Percentiles rank a stretch among this genome's conserved stretches.
phyloP scores from a whole-genome alignment of 1,284 basidiomycete genomes.

The Xerocomus nothofagi region DNA sequence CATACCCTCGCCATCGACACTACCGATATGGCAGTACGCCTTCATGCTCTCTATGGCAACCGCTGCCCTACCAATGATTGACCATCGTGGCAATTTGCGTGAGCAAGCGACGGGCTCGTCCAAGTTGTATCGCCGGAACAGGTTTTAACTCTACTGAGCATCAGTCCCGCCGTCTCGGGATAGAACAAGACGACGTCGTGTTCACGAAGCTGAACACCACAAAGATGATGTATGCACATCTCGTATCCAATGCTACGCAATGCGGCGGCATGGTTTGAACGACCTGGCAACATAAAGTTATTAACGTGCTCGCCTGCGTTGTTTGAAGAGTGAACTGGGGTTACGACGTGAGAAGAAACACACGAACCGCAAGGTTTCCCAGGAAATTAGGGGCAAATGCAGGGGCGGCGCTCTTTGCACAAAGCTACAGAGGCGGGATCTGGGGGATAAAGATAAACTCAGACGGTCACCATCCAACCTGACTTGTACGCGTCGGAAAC shows the following conservation, averaged over 20 bases:
- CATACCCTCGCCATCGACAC: no score
- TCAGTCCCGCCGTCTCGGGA: slow-evolving; percentile 14
- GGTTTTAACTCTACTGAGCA: slow-evolving; percentile 11
- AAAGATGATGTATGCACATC: slow-evolving; percentile 17
- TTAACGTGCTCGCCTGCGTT: no score
- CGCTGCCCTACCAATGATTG: no score
- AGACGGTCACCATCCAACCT: slow-evolving; percentile 21
- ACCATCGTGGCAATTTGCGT: no score
- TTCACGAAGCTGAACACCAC: slow-evolving; percentile 17
- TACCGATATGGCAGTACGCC: no score
- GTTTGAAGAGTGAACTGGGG: no score
- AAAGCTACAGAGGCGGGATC: slow-evolving; percentile 17
- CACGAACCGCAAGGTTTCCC: slow-evolving; percentile 16
- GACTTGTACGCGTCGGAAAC: background rate
- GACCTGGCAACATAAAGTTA: slow-evolving; percentile 10
- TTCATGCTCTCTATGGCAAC: no score
- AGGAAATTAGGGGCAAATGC: slow-evolving; percentile 12
- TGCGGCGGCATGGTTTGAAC: slow-evolving; percentile 17
- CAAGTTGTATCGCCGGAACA: no score
- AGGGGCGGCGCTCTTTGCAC: slow-evolving; percentile 14
- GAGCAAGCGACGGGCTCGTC: no score
- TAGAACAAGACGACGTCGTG: slow-evolving; percentile 18
- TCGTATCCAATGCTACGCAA: slow-evolving; percentile 17
- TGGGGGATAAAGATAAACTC: slow-evolving; percentile 17
- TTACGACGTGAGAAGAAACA: no score